Evolutionary conservation across 1,139 yeast genomes (phyloP), one percentile per base, ranked within the genome.

Genomic region (Pneumocystis sp.): DNA sequence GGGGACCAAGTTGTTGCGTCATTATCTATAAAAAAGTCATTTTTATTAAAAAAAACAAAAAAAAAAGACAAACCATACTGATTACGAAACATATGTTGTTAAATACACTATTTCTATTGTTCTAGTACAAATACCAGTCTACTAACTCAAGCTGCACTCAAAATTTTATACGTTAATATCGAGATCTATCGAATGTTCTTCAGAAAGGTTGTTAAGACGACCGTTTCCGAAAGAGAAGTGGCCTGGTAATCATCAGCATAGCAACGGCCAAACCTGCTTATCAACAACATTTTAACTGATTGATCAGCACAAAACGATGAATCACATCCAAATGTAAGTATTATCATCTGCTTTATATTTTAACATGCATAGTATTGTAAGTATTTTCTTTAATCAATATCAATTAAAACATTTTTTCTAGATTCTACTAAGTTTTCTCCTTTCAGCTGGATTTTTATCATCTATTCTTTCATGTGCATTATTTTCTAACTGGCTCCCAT

Each of bases 401-500:
- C 8, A 25, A 25, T 37, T 37, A 25, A 25, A 25, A 50, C 8
- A 50, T 25, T 25, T 12, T 50, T 12, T 25, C 25, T 7, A 50
- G 57, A 87, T 88, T 59, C 84, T 85, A 1, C 82, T 89, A 50
- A 85, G 95, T 29, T 79, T 86, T 61, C 84, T 87, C 57, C 79
- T 88, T 62, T 88, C 95, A 0, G 79, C 85, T 73, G 96, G 96
- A 15, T 88, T 88, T 71, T 81, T 89, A 61, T 78, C 87, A 66
- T 85, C 87, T 63, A 85, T 88, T n/a, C 79, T 88, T 29, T 89
- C 95, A 19, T 88, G 91, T 34, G 85, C 86, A 5, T 78, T 87
- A 25, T 85, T 80, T 73, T 86, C 87, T 64, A 87, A 86, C 74
- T 88, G 95, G 95, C 79, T 82, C 69, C 95, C 96, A 2, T 79